These are phyloP conservation scores for Hippophae gyantsensis DNA, from an alignment of 306 rosid species.

Conservation along the genomic window DNA sequence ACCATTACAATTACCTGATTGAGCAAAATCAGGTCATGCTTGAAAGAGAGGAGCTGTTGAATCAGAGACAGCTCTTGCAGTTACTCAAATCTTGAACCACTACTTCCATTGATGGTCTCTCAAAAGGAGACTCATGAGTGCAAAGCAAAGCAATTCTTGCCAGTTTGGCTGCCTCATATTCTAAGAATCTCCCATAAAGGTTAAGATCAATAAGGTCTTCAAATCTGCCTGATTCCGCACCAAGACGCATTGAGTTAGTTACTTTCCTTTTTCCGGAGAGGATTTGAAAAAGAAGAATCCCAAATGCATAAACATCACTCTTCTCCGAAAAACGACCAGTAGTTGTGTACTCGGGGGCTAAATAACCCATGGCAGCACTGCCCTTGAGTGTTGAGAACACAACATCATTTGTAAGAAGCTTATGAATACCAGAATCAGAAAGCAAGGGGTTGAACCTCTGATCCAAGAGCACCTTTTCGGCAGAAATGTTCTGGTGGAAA, in stretches of 20 bases:
- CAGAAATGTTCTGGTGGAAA: slow-evolving; percentile 87
- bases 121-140: slow-evolving; percentile 62
- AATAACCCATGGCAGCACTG: slow-evolving; percentile 85
- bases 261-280: slow-evolving; percentile 62
- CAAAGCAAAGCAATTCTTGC: slow-evolving; percentile 70
- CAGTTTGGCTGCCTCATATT: slow-evolving; percentile 72
- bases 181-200: slow-evolving; percentile 59
- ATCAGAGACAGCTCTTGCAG: slow-evolving; percentile 70
- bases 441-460: slow-evolving; percentile 67
- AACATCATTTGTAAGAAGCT: slow-evolving; percentile 79
- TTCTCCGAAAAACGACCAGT: slow-evolving; percentile 77
- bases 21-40: slow-evolving; percentile 18
- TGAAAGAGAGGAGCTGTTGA: background rate
- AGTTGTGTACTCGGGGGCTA: slow-evolving; percentile 89
- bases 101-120: slow-evolving; percentile 83
- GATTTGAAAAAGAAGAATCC: slow-evolving; percentile 69
- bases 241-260: slow-evolving; percentile 43
- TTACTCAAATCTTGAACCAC: slow-evolving; percentile 71
- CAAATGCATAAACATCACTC: slow-evolving; percentile 87
- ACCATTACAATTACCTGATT: slow-evolving; percentile 8
- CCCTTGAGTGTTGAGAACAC: slow-evolving; percentile 84
- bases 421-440: slow-evolving; percentile 69
- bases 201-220: slow-evolving; percentile 62
- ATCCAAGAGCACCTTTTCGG: slow-evolving; percentile 74
- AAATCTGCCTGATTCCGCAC: slow-evolving; percentile 44